These are phyloP conservation scores for Stentor coeruleus DNA, from an alignment of 73 alveolate genomes.

Conservation along the genomic window DNA sequence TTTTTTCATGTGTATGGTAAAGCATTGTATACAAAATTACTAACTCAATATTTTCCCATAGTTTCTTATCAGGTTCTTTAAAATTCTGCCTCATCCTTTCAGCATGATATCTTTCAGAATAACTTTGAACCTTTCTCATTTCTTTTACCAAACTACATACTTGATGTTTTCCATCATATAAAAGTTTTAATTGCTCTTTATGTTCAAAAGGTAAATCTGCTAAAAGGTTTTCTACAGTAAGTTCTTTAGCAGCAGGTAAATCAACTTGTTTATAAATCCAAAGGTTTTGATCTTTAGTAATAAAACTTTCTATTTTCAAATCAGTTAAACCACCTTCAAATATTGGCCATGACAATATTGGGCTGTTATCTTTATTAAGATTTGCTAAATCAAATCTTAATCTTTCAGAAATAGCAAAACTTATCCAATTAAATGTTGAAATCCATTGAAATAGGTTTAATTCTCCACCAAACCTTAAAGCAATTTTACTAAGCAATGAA, in stretches of 20 bases:
- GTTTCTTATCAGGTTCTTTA: conserved; percentile 27
- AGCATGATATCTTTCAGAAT: conserved; percentile 28
- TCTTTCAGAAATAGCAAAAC: neutral
- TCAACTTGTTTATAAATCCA: neutral
- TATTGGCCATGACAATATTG: neutral
- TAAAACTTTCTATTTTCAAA: neutral
- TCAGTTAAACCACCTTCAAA: conserved; percentile 19
- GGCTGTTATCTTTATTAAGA: neutral
- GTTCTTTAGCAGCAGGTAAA: neutral
- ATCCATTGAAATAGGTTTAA: conserved; percentile 27
- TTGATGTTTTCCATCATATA: conserved; percentile 16
- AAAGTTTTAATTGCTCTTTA: conserved; percentile 16
- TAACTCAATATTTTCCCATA: conserved; percentile 39
- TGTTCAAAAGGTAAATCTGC: neutral
- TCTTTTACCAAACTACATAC: conserved; percentile 4
- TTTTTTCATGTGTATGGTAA: conserved; percentile 1
- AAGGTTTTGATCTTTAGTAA: neutral
- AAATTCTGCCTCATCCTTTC: conserved; percentile 48
- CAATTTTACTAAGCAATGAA: neutral
- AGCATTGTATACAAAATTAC: conserved; percentile 23
- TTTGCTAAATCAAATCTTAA: neutral
- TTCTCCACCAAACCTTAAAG: conserved; percentile 26
- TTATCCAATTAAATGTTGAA: conserved; percentile 11
- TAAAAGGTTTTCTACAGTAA: conserved; percentile 9
- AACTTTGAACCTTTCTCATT: conserved; percentile 37